Base-by-base conservation (phyloP, 2,329 filamentous ascomycete genomes). In the Nigrospora osmanthi region DNA sequence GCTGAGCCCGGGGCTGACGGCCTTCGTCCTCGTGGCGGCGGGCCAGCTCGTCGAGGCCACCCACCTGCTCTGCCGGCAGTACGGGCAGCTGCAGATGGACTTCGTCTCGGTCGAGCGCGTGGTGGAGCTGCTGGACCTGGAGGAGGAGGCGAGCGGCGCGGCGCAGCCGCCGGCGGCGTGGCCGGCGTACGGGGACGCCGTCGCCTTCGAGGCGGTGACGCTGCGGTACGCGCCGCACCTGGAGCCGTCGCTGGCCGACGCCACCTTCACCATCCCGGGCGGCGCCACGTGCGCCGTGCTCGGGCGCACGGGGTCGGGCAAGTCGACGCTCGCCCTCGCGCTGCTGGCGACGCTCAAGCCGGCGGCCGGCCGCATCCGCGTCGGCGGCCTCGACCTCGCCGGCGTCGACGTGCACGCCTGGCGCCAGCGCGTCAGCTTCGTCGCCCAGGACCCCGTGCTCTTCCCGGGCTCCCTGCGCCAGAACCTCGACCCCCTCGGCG, bases 91-190 rank as follows among this genome's bases (percentile, higher is more conserved):
- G 1, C 89, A 95, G 60, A 89, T 95, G 77, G 85, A 95, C 58
- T 95, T 95, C 53, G 89, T 95, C 0, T 90, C 86, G 0, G 87
- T 95, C 0, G 89, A 95, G 64, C 80, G 89, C 35, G 83, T 95
- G 0, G 81, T 93, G 11, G 87, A 93, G 61, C 74, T 95, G 0
- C 72, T 93, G 1, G 78, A 87, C 47, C 75, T 95, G 0, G 85
- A 90, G 14, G 80, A 87, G 58, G 89, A 95, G 59, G 69, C 80
- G 0, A 72, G 69, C 0, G 89, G 88, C 1, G 73, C 76, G 1
- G 63, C 87, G 3, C 65, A 77, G 2, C 88, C 88, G 0, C 86
- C 87, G 0, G 80, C 84, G 0, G 77, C 78, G 41, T 95, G 89
- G 89, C 89, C 89, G 0, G 73, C 74, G 0, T 82, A 81, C 44